Evolutionary conservation across 2,329 filamentous ascomycete species (phyloP).

Genomic region (Aspergillus sp.): DNA sequence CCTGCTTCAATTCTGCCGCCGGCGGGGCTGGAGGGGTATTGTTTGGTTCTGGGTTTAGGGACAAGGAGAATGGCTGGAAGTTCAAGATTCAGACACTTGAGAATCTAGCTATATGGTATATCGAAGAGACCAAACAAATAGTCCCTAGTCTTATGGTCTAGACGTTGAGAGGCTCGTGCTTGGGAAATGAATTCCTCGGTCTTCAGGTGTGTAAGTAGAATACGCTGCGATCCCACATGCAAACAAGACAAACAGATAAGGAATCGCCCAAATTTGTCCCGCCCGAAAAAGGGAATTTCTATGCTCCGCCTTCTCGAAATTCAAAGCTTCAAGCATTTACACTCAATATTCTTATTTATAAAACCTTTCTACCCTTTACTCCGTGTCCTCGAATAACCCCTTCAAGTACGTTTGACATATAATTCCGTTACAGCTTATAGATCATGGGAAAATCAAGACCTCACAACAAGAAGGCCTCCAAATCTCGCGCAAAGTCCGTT

Average conservation of each 20-base stretch:
- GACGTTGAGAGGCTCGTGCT: not conserved
- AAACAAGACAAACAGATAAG: conserved; percentile 45
- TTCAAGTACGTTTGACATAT: conserved; percentile 16
- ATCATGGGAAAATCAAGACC: conserved; percentile 57
- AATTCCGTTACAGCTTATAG: conserved; percentile 13
- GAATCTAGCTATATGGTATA: not conserved
- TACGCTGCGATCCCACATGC: conserved; percentile 39
- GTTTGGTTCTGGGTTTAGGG: not conserved
- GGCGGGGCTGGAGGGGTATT: conserved; percentile 35
- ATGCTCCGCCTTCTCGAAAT: conserved; percentile 14
- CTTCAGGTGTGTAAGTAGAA: conserved; percentile 20
- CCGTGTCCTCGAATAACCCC: not conserved
- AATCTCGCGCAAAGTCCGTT: conserved; percentile 46
- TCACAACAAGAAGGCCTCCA: conserved; percentile 47
- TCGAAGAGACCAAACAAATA: not conserved
- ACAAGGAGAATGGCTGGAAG: not conserved
- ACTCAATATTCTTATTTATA: not conserved
- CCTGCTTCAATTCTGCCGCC: conserved; percentile 31
- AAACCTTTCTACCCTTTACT: not conserved
- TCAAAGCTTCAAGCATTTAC: conserved; percentile 4
- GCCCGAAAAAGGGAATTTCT: conserved; percentile 21
- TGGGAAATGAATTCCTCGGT: conserved; percentile 15
- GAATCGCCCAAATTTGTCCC: conserved; percentile 33
- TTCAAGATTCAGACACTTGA: not conserved
- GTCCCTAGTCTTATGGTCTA: conserved; percentile 4